Base-by-base conservation (phyloP, 2,329 filamentous ascomycete species). In the Colletotrichum lentis region DNA sequence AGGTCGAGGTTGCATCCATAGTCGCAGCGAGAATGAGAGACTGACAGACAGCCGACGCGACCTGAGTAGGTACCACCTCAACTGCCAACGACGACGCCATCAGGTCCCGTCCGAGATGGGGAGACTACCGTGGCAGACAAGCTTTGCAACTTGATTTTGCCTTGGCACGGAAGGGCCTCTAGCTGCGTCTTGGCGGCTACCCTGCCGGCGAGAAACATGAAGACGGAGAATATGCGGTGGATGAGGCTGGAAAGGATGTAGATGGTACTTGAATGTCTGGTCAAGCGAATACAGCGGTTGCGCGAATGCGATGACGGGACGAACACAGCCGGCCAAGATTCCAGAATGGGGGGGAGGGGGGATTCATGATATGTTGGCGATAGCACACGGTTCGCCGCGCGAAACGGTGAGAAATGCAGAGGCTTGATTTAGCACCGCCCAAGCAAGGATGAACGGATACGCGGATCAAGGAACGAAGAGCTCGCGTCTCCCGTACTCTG, bases 101-200 rank as follows among this genome's bases (percentile, higher is more conserved):
- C 55, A 64, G 39, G 47, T 41, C 27, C 47, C 37, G 39, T 41
- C 54, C 39, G 46, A 44, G 58, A 43, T 66, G 63, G 53, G 49
- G 22, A 31, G 27, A 24, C 52, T 35, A 57, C 47, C 22, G 22
- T 43, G 41, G 12, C 43, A 64, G 61, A 64, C 61, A 68, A 68
- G 61, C 65, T 68, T 68, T 68, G 55, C 46, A 55, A 64, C 27
- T 55, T 68, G 61, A 64, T 64, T 59, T 49, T 60, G 61, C 43
- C 65, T 59, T 68, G 65, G 61, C 61, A 59, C 54, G 61, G 61
- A 60, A 44, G 35, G 24, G 20, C 47, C 62, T 61, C 47, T 65
- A 39, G 55, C 49, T 49, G 35, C 41, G 37, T 55, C 65, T 68
- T 65, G 65, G 65, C 65, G 20, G 43, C 27, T 39, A 31, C 43